Base-by-base conservation (phyloP, 192 early-diverging fungal genomes). In the Entomortierella parvispora region DNA sequence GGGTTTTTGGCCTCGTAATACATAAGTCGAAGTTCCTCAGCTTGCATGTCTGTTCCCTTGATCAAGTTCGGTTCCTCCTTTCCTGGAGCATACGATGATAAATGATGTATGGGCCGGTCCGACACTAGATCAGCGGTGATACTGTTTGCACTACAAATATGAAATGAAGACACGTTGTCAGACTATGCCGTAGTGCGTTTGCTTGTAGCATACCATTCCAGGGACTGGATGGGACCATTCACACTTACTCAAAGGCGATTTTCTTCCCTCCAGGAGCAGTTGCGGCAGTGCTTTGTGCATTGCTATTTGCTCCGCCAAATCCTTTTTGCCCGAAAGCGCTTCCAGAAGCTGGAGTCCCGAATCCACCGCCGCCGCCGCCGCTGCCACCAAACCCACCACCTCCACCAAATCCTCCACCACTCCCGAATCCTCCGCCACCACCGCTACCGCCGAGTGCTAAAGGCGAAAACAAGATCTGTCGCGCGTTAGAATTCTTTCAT, bases 1-100 rank as follows among this genome's bases (percentile, higher is more conserved):
- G n/a, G 58, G 29, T 65, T 68, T 68, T 67, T 72, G 40, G 80
- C 68, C 33, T 67, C 33, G 40, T 82, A 83, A 49, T 82, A 90
- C 32, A 83, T 80, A 9, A 88, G 47, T 10, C 89, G 80, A 58
- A 84, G 80, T 51, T 92, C 91, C 69, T 92, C 91, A 15, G 83
- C 86, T 50, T 85, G 86, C 58, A 84, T 62, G 58, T 92, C 91
- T 14, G 84, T 88, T 15, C 87, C 89, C 0, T 63, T 65, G 31
- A 92, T 62, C 33, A 90, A 29, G 52, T 84, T 91, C 26, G 88
- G 87, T 62, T 86, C 87, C 23, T 82, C 82, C 32, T 82, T 84
- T 2, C 81, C 79, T 26, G 91, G 89, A 9, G 71, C 91, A 82
- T 84, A 92, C 18, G 79, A 75, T 50, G 83, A 86, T 3, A 90